Base-by-base conservation (phyloP, 1,284 basidiomycete genomes). In the Cryptococcus sp. region DNA sequence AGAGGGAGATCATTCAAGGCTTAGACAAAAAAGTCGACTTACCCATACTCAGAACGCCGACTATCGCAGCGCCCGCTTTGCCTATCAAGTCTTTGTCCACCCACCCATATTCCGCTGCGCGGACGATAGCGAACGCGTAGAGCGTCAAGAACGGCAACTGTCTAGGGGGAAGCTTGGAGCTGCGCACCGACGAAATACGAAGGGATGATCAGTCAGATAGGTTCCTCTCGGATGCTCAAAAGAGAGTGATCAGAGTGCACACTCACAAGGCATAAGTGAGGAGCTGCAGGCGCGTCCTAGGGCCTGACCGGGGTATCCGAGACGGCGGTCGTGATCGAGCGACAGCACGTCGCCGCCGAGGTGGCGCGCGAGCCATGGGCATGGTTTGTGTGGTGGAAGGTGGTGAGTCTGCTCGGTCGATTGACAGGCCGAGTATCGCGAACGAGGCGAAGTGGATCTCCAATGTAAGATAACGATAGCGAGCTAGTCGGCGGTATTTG, bases 11-110 rank as follows among this genome's bases (percentile, higher is more conserved):
- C 10, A n/a, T 6, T 25, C 25, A 25, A 25, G 3, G 3, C 25
- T 25, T 6, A 25, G 25, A 25, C 6, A 3, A 3, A 6, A 5
- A 40, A 39, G 23, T 17, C 8, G 3, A 65, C 70, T 62, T 40
- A 71, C 72, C 73, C 72, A 77, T 75, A 43, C 71, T 72, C 22
- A 77, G 61, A 4, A 71, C 70, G 2, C 68, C 70, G 6, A 70
- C 69, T 11, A 77, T 51, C n/a, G 70, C 66, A 15, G 66, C 61
- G 0, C 73, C 75, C 2, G 64, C 65, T 49, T 72, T 73, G 0
- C 70, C 67, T 3, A 68, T 49, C 4, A 54, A 47, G 13, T 52
- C 60, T 7, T 58, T 55, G 23, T 56, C 30, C 20, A 73, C 61
- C 62, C 66, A 69, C 23, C 61, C 63, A 15, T 54, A 56, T 11